Evolutionary conservation across 2,329 filamentous ascomycete genomes (phyloP).

Genomic region (Botrytis deweyae): DNA sequence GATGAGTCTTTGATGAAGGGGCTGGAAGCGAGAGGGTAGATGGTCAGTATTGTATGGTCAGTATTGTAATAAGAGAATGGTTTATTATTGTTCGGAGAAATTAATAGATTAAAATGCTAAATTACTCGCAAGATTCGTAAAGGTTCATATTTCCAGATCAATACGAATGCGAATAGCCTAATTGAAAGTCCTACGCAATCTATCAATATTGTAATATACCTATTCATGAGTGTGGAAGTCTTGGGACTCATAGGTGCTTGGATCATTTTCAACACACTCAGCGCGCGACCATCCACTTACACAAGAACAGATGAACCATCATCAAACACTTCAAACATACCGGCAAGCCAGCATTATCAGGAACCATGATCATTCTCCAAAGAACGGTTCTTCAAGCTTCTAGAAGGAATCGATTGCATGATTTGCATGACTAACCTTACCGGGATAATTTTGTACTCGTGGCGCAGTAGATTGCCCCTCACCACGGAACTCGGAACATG

Average conservation of each 20-base stretch:
- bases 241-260: background rate
- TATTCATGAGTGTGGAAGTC: background rate
- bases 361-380: background rate
- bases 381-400: background rate
- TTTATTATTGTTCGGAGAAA: background rate
- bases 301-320: background rate
- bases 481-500: background rate
- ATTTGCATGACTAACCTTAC: background rate
- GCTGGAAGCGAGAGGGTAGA: background rate
- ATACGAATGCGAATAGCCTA: background rate
- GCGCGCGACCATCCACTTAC: background rate
- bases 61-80: background rate
- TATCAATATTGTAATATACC: background rate
- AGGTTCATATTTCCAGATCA: background rate
- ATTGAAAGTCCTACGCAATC: background rate
- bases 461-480: slow-evolving; percentile 12
- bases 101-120: background rate
- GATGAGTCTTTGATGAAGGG: slow-evolving; percentile 7
- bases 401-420: slow-evolving; percentile 9
- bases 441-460: slow-evolving; percentile 8
- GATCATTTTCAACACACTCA: background rate
- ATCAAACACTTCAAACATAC: background rate
- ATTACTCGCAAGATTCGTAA: background rate
- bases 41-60: background rate
- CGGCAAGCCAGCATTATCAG: background rate